Evolutionary conservation across 2,329 filamentous ascomycete species (phyloP), one percentile per base, ranked within the genome.

Genomic region (Sordariomycetes sp.): DNA sequence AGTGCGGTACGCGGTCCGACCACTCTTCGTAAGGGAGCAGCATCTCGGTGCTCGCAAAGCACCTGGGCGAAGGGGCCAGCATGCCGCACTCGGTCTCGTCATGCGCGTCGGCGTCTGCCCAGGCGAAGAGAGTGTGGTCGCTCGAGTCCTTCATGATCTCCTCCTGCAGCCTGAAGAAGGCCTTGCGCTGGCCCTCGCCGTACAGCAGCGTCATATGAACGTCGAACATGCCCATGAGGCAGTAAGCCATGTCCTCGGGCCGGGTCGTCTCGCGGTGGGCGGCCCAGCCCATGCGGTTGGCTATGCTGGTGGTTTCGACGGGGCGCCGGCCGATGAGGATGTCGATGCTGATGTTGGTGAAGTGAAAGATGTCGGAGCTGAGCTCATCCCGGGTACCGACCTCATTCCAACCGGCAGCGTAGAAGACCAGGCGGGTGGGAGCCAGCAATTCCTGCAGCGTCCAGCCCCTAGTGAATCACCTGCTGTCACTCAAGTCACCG

Each of bases 131-230:
- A 7, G 43, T 42, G 14, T 42, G 25, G 25, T 49, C 47, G 25
- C 45, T 35, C 6, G 21, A 35, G 5, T 35, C 28, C 9, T 21
- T 23, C 18, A 56, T 43, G 14, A 50, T 49, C 27, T 50, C 42
- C n/a, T 48, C 45, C 9, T 49, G 44, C 1, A 50, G 39, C 3
- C 48, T 34, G 14, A 42, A 34, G 8, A 50, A 50, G 0, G 47
- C 47, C 14, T 30, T 37, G 6, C 29, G 39, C 4, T 39, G 26
- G 0, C 51, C 49, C 29, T 54, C 51, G 0, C 51, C 51, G 11
- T 54, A 54, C 0, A 54, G 25, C 1, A 52, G 35, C 1, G 50
- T 42, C 50, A 54, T 51, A 20, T 50, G 48, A 30, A 53, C 41
- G 24, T 42, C 44, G 30, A 55, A 55, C 1, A 55, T 32, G 5